Conservation (phyloP, 176 grass and related monocot species). For the Oryza meyeriana region DNA sequence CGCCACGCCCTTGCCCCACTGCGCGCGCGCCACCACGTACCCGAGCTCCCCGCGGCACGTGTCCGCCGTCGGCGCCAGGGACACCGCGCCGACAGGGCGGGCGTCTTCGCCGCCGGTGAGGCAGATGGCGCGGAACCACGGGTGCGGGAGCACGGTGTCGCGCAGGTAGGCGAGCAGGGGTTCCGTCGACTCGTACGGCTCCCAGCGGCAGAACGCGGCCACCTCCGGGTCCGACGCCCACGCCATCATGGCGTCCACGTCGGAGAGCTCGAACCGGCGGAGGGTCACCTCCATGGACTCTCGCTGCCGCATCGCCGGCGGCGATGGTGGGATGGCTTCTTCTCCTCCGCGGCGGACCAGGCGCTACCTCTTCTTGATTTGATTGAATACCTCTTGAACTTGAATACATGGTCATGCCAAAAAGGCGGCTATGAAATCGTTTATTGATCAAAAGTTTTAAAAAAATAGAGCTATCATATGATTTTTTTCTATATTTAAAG, state of each 20-base stretch:
- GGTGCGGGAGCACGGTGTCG: conserved; percentile 45
- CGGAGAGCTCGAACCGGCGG: conserved; percentile 46
- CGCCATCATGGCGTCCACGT: conserved; percentile 56
- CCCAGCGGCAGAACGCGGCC: conserved; percentile 57
- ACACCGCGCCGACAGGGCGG: conserved; percentile 56
- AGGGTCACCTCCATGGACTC: conserved; percentile 28
- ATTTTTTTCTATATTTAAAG: too few species aligned
- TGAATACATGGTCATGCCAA: not conserved
- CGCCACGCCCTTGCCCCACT: conserved; percentile 70
- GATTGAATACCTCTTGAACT: not conserved
- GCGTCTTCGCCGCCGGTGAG: conserved; percentile 5
- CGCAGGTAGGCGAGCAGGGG: conserved; percentile 48
- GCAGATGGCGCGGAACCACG: conserved; percentile 63
- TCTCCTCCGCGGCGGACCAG: not conserved
- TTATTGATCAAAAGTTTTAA: too few species aligned
- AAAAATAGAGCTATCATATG: too few species aligned
- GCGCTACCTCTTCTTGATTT: not conserved
- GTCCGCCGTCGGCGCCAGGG: conserved; percentile 35
- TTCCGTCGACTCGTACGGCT: conserved; percentile 39
- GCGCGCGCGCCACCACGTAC: conserved; percentile 56
- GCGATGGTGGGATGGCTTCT: not conserved
- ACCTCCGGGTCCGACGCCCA: conserved; percentile 65
- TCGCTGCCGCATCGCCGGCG: not conserved
- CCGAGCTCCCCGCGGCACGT: conserved; percentile 58
- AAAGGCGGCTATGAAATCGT: too few species aligned